Conservation (phyloP, 176 grass and related monocot species). For the Eleusine coracana region DNA sequence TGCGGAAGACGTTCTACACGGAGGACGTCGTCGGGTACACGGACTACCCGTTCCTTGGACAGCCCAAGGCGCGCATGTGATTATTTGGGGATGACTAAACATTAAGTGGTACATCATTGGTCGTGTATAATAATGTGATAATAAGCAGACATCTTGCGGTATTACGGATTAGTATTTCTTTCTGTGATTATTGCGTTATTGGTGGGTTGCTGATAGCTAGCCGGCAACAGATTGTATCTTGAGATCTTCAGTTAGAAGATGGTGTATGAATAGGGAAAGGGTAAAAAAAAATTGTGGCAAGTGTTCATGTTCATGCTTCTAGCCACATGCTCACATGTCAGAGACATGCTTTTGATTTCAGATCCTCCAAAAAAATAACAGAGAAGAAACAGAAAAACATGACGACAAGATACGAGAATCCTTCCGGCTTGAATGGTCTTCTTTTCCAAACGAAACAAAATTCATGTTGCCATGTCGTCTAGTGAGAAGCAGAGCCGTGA, state of each 20-base stretch:
- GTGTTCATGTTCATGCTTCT: constrained; percentile 1
- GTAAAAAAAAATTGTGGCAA: neutral
- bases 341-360: no score
- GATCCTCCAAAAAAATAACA: neutral
- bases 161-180: neutral
- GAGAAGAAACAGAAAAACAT: neutral
- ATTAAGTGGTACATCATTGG: neutral
- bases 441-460: neutral
- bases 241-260: neutral
- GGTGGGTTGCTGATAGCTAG: neutral
- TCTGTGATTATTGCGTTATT: neutral
- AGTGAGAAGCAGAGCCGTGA: neutral
- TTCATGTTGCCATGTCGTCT: no score
- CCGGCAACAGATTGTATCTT: neutral
- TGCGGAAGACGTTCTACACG: constrained; percentile 92
- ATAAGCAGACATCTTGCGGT: constrained; percentile 4
- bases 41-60: constrained; percentile 74
- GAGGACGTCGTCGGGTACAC: constrained; percentile 88
- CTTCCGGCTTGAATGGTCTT: neutral
- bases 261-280: neutral
- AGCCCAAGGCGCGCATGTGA: constrained; percentile 60
- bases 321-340: no score
- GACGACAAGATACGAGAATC: neutral
- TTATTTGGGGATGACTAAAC: neutral
- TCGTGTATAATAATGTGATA: constrained; percentile 16